phyloP scores from a whole-genome alignment of 371 early-diverging fungal genomes.

The Lichtheimia hyalospora region DNA sequence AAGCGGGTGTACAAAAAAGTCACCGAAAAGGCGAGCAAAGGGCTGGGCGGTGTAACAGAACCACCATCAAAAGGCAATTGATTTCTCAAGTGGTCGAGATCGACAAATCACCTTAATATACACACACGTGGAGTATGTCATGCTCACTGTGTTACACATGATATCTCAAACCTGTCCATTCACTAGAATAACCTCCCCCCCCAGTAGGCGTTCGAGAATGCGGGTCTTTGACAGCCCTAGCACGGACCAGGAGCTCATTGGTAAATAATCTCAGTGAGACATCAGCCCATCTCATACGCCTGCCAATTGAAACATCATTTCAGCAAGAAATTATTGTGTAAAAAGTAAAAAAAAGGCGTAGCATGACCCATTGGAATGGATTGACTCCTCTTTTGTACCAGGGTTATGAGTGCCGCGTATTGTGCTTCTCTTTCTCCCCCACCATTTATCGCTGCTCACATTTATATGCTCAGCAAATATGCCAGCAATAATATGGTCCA shows the following conservation, averaged over 20 bases:
- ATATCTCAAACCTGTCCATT: slow-evolving; percentile 10
- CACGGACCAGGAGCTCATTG: neutral
- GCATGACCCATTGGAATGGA: too few species aligned
- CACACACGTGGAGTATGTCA: slow-evolving; percentile 8
- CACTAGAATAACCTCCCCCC: neutral
- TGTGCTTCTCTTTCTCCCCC: too few species aligned
- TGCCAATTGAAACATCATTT: neutral
- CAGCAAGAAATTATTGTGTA: neutral
- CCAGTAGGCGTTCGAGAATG: neutral
- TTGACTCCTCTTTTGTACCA: too few species aligned
- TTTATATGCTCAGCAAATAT: too few species aligned
- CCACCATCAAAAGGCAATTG: slow-evolving; percentile 1
- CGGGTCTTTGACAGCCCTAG: neutral
- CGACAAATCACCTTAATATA: slow-evolving; percentile 3
- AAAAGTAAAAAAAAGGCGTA: too few species aligned
- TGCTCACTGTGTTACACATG: slow-evolving; percentile 1
- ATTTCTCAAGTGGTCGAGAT: slow-evolving; percentile 9
- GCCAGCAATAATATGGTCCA: too few species aligned
- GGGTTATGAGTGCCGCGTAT: too few species aligned
- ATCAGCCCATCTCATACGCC: neutral
- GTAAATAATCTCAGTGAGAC: slow-evolving; percentile 3
- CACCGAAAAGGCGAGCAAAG: slow-evolving; percentile 9
- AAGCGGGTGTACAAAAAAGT: slow-evolving; percentile 15
- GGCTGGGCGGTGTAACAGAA: slow-evolving; percentile 27
- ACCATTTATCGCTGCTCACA: too few species aligned